phyloP scores from a whole-genome alignment of 2,329 filamentous ascomycete genomes.

The Chaetomium sp. region DNA sequence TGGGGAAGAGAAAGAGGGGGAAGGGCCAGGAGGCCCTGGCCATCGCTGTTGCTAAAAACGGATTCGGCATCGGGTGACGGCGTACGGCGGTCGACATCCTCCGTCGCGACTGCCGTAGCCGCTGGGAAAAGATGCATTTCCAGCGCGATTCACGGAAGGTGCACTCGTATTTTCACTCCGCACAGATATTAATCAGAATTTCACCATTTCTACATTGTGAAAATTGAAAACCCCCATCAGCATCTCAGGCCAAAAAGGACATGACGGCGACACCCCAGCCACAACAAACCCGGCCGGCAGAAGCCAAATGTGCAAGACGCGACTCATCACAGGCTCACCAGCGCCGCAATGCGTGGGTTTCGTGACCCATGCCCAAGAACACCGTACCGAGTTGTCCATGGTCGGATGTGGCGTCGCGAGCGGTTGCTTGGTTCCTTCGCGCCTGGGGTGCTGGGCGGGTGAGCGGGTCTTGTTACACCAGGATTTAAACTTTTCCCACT shows the following conservation, averaged over 20 bases:
- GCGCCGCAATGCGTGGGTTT: not conserved
- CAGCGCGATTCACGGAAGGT: too few species aligned
- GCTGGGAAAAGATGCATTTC: not conserved
- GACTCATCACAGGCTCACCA: too few species aligned
- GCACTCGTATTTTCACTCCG: too few species aligned
- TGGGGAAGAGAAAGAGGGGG: conserved; percentile 7
- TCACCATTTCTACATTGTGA: too few species aligned
- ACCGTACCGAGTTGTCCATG: not conserved
- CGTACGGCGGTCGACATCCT: not conserved
- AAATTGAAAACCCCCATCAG: too few species aligned
- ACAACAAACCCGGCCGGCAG: too few species aligned
- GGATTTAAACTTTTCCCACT: conserved; percentile 20
- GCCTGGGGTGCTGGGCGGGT: conserved; percentile 6
- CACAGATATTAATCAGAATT: too few species aligned
- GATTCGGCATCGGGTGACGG: conserved; percentile 13
- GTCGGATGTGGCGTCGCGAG: conserved; percentile 10
- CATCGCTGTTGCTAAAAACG: conserved; percentile 22
- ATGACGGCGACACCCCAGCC: too few species aligned
- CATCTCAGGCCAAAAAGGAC: too few species aligned
- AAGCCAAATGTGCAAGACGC: too few species aligned
- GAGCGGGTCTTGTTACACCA: conserved; percentile 13
- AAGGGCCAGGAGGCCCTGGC: not conserved
- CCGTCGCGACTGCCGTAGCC: conserved; percentile 11
- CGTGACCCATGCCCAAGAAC: not conserved
- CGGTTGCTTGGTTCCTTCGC: conserved; percentile 9